Evolutionary conservation across 2,329 filamentous ascomycete species (phyloP).

Genomic region (Alternaria infectoria): DNA sequence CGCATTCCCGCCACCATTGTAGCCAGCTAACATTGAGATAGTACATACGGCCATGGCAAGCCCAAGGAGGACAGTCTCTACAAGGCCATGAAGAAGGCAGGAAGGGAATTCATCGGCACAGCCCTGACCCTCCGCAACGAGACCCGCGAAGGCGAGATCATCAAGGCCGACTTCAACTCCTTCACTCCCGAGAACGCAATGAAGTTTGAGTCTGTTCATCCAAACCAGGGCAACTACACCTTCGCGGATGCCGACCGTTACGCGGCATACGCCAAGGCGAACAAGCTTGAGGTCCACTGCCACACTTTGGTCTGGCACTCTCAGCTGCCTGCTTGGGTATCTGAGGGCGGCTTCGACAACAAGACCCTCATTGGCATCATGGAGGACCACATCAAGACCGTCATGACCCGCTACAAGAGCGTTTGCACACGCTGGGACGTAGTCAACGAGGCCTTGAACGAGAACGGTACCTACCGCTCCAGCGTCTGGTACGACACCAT

Average conservation of each 20-base stretch:
- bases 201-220: slow-evolving; percentile 49
- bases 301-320: slow-evolving; percentile 53
- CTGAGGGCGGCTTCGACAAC: slow-evolving; percentile 47
- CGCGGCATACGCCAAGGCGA: slow-evolving; percentile 42
- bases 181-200: slow-evolving; percentile 31
- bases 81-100: slow-evolving; percentile 31
- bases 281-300: slow-evolving; percentile 47
- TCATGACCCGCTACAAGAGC: slow-evolving; percentile 49
- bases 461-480: slow-evolving; percentile 54
- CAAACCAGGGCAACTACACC: slow-evolving; percentile 47
- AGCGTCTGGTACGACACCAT: slow-evolving; percentile 53
- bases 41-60: slow-evolving; percentile 11
- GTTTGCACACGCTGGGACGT: slow-evolving; percentile 51
- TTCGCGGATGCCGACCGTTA: slow-evolving; percentile 46
- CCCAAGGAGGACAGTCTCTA: slow-evolving; percentile 25
- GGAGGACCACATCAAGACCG: slow-evolving; percentile 51
- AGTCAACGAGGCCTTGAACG: slow-evolving; percentile 44
- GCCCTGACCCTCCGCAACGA: slow-evolving; percentile 36
- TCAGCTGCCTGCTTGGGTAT: slow-evolving; percentile 50
- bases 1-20: neutral
- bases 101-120: slow-evolving; percentile 33
- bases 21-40: neutral
- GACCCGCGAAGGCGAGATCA: slow-evolving; percentile 29
- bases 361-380: slow-evolving; percentile 50
- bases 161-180: slow-evolving; percentile 39